These are phyloP conservation scores for Cymbidium sinense DNA, from an alignment of 106 monocot genomes.

Conservation along the genomic window DNA sequence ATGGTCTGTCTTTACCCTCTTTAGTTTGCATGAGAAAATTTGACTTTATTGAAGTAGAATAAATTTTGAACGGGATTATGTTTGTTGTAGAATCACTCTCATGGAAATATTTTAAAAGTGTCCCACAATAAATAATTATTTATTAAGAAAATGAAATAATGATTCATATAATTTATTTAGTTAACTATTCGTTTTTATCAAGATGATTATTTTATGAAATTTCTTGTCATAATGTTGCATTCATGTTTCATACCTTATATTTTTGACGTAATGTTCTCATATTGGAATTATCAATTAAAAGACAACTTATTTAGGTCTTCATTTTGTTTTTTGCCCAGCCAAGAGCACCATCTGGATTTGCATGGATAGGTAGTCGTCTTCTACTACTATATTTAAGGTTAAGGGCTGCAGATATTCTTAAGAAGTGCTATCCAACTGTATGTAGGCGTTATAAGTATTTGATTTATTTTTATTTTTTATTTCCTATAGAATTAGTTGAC, in stretches of 20 bases:
- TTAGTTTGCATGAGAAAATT: background rate
- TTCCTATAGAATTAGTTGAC: background rate
- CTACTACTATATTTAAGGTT: conserved; percentile 55
- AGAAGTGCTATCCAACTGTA: conserved; percentile 74
- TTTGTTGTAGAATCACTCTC: background rate
- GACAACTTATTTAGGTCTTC: background rate
- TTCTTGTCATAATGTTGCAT: background rate
- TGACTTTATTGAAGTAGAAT: background rate
- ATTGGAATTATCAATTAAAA: background rate
- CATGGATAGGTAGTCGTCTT: conserved; percentile 53
- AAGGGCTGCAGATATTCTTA: conserved; percentile 42
- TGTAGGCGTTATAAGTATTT: conserved; percentile 10
- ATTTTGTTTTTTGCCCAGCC: conserved; percentile 24
- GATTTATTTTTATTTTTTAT: conserved; percentile 4
- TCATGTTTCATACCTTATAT: background rate
- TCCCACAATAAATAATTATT: background rate
- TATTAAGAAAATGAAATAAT: background rate
- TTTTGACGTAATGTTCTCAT: background rate
- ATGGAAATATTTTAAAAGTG: background rate
- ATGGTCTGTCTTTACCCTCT: background rate
- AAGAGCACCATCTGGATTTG: conserved; percentile 32
- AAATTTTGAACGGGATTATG: background rate
- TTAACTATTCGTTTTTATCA: background rate
- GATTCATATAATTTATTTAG: background rate
- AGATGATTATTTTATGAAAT: background rate